phyloP scores from a whole-genome alignment of 2,329 filamentous ascomycete species.

The Fusarium sororula region DNA sequence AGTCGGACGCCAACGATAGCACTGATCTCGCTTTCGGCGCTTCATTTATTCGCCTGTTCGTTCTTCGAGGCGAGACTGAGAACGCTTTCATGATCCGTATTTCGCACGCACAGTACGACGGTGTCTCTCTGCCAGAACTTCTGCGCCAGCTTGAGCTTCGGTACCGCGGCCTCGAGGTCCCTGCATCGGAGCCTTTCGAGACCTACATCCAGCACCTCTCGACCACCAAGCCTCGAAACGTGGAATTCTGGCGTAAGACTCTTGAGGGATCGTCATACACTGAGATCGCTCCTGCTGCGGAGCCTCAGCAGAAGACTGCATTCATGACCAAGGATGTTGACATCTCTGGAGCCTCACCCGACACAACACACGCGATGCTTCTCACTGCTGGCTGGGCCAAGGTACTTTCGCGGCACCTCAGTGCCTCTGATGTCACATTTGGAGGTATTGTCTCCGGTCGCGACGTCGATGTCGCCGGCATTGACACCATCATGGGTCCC shows the following conservation, averaged over 20 bases:
- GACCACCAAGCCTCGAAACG: slow-evolving; percentile 1
- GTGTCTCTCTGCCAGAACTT: slow-evolving; percentile 56
- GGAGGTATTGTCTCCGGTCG: slow-evolving; percentile 43
- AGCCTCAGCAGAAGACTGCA: slow-evolving; percentile 22
- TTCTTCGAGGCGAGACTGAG: slow-evolving; percentile 24
- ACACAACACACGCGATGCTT: slow-evolving; percentile 40
- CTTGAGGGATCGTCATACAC: slow-evolving; percentile 33
- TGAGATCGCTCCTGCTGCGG: slow-evolving; percentile 30
- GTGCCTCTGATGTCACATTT: slow-evolving; percentile 38
- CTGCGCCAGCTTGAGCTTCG: slow-evolving; percentile 52
- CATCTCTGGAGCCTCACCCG: slow-evolving; percentile 32
- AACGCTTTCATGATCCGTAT: slow-evolving; percentile 45
- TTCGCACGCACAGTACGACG: slow-evolving; percentile 62
- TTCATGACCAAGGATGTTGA: slow-evolving; percentile 43
- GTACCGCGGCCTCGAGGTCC: slow-evolving; percentile 45
- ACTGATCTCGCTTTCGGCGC: slow-evolving; percentile 19
- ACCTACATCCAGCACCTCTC: slow-evolving; percentile 26
- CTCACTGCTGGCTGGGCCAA: slow-evolving; percentile 43
- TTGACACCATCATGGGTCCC: slow-evolving; percentile 41
- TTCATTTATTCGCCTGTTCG: slow-evolving; percentile 33
- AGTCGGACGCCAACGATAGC: slow-evolving; percentile 17
- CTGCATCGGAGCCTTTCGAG: slow-evolving; percentile 31
- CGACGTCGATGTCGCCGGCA: slow-evolving; percentile 30
- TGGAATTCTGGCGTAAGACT: slow-evolving; percentile 32
- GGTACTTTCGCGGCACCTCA: slow-evolving; percentile 34